A percentile compares a stretch with the other conserved stretches of the same genome.
These are phyloP conservation scores for Annulohypoxylon nitens DNA, from an alignment of 495 filamentous ascomycete species.

Conservation along the genomic window DNA sequence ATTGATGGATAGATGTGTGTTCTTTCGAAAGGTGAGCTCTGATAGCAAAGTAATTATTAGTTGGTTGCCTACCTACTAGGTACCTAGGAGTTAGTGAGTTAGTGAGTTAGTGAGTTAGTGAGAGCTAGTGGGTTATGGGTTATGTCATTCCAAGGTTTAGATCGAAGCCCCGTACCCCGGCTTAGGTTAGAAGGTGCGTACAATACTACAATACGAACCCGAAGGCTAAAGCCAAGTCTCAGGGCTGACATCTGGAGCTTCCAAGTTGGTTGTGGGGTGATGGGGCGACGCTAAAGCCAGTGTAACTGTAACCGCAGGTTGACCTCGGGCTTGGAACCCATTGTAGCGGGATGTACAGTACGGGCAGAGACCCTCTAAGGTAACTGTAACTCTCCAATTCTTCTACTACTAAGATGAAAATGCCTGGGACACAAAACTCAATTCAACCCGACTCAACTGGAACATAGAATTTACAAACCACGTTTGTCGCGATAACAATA, in stretches of 20 bases:
- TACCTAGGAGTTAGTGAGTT: not conserved
- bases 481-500: too few species aligned
- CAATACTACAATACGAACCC: not conserved
- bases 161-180: not conserved
- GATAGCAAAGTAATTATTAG: too few species aligned
- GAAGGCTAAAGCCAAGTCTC: not conserved
- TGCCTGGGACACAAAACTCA: too few species aligned
- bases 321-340: not conserved
- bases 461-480: too few species aligned
- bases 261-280: slow-evolving; percentile 6
- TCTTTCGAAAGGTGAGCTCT: slow-evolving; percentile 4
- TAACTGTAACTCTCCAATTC: not conserved
- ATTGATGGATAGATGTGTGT: not conserved
- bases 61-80: too few species aligned
- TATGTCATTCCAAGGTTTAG: slow-evolving; percentile 3
- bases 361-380: not conserved
- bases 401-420: not conserved
- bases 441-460: too few species aligned
- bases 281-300: not conserved
- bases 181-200: not conserved
- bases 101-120: not conserved
- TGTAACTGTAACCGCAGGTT: not conserved
- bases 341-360: too few species aligned
- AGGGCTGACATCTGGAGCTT: not conserved
- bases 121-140: not conserved